Conservation (phyloP, 2,329 filamentous ascomycete species). For the Diplodia seriata region DNA sequence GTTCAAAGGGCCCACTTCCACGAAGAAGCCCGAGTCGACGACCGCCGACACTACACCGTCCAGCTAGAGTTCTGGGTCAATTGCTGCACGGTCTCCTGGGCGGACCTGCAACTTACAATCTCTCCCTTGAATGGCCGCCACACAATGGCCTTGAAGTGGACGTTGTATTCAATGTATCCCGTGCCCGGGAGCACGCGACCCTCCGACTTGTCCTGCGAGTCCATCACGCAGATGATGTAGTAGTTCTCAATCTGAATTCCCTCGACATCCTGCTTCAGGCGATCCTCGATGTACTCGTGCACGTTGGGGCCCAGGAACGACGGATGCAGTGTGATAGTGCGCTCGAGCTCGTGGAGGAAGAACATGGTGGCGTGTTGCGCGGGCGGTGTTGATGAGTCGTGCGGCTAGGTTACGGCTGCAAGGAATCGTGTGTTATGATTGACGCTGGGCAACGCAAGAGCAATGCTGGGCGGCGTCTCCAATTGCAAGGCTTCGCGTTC, state of each 20-base stretch:
- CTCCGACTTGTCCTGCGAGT: conserved; percentile 92
- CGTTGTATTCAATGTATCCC: conserved; percentile 91
- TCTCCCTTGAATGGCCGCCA: conserved; percentile 99
- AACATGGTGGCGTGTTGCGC: conserved; percentile 71
- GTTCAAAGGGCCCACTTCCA: conserved; percentile 77
- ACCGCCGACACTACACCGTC: conserved; percentile 93
- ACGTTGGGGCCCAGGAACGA: conserved; percentile 97
- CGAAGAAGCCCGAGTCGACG: conserved; percentile 90
- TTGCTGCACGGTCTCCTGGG: conserved; percentile 34
- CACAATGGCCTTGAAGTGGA: conserved; percentile 93
- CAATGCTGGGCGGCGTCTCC: no score
- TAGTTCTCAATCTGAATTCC: conserved; percentile 94
- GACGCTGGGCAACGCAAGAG: no score
- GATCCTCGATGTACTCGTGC: conserved; percentile 86
- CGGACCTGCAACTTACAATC: conserved; percentile 69
- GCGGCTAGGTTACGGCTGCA: no score
- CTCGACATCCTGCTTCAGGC: conserved; percentile 91
- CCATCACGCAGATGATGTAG: conserved; percentile 98
- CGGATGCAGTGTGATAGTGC: conserved; percentile 91
- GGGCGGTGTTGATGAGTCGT: conserved; percentile 7
- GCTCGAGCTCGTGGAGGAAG: conserved; percentile 96
- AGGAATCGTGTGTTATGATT: no score
- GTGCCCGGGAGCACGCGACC: conserved; percentile 90
- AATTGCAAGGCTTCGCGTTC: no score
- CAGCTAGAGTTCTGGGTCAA: conserved; percentile 64